phyloP scores from a whole-genome alignment of 306 rosid species.

The Rosa lucieae region DNA sequence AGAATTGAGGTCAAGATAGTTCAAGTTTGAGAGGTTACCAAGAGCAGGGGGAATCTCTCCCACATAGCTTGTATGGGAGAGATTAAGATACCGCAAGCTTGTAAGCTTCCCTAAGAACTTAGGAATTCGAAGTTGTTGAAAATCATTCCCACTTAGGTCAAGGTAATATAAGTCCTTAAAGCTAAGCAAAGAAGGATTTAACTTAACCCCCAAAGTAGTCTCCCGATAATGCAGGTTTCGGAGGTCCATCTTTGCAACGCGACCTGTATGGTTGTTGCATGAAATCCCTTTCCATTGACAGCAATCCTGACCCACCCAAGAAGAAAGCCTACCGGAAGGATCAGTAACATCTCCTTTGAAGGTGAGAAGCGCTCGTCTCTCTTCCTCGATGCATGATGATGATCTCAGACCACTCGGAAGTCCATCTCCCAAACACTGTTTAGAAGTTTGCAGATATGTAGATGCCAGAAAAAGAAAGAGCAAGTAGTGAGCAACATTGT shows the following conservation, averaged over 20 bases:
- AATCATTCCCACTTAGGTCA: background rate
- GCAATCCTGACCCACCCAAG: background rate
- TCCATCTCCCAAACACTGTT: background rate
- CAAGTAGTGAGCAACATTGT: background rate
- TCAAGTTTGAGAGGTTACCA: conserved; percentile 1
- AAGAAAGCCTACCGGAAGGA: conserved; percentile 29
- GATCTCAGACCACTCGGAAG: background rate
- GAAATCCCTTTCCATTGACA: background rate
- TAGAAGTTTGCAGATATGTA: background rate
- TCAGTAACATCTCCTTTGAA: conserved; percentile 40
- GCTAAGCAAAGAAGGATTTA: background rate
- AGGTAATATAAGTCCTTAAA: background rate
- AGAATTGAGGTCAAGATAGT: conserved; percentile 19
- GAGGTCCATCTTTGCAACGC: background rate
- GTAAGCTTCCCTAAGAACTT: conserved; percentile 11
- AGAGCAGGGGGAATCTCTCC: conserved; percentile 10
- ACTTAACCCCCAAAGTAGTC: too few species aligned
- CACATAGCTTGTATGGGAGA: too few species aligned
- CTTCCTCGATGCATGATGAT: conserved; percentile 26
- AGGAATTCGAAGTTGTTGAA: background rate
- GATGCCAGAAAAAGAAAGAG: background rate
- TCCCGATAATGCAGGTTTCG: background rate
- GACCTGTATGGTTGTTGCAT: background rate
- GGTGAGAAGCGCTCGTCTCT: conserved; percentile 30
- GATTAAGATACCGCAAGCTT: conserved; percentile 35